These are phyloP conservation scores for Fusarium sarcochroum DNA, from an alignment of 2,329 filamentous ascomycete genomes.

Conservation along the genomic window DNA sequence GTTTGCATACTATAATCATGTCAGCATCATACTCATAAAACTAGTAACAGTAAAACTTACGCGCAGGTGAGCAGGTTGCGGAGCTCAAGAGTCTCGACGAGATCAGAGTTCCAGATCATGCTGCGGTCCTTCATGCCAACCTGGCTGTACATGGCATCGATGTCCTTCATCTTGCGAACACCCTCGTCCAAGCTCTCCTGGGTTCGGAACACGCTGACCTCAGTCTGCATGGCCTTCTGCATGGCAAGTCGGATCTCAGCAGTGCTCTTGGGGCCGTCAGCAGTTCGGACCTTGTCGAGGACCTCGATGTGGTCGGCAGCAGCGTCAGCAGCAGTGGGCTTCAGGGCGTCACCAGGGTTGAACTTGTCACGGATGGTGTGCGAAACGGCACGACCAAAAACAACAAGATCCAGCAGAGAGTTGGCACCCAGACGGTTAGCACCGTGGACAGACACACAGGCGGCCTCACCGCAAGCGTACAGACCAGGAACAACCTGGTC, in stretches of 20 bases:
- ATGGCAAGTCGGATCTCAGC: constrained; percentile 90
- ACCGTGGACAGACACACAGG: constrained; percentile 97
- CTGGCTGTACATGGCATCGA: constrained; percentile 84
- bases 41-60: constrained; percentile 66
- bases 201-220: constrained; percentile 96
- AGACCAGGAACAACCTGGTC: constrained; percentile 96
- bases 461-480: constrained; percentile 96
- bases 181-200: constrained; percentile 95
- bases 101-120: constrained; percentile 99
- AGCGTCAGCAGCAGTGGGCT: constrained; percentile 85
- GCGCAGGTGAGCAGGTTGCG: constrained; percentile 97
- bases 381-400: constrained; percentile 96
- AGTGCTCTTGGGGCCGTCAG: constrained; percentile 88
- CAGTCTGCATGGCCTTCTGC: constrained; percentile 99
- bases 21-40: constrained; percentile 17
- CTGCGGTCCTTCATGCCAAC: constrained; percentile 97
- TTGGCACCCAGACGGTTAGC: constrained; percentile 98
- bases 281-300: constrained; percentile 87
- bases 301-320: constrained; percentile 89
- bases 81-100: constrained; percentile 96
- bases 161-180: constrained; percentile 87
- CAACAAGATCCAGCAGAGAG: constrained; percentile 96
- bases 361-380: constrained; percentile 98
- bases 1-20: constrained; percentile 79
- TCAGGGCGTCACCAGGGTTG: constrained; percentile 83